A percentile compares a stretch with the other conserved stretches of the same genome.
These are phyloP conservation scores for Cicer judaicum DNA, from an alignment of 306 rosid genomes.

Conservation along the genomic window DNA sequence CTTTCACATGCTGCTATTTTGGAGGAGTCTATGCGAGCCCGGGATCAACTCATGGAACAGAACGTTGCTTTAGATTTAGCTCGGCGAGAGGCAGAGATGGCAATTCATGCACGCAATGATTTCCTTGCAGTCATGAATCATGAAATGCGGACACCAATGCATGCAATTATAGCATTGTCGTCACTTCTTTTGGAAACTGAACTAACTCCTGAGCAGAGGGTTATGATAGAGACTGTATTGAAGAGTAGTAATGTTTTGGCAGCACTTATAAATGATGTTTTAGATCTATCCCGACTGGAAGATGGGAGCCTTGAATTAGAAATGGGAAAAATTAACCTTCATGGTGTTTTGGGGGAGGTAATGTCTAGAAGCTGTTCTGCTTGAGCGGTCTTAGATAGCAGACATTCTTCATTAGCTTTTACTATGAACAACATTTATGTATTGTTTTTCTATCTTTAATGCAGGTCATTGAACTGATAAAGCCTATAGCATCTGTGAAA, in stretches of 20 bases:
- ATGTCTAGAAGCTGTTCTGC: slow-evolving; percentile 18
- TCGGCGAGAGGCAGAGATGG: slow-evolving; percentile 86
- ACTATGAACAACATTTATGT: slow-evolving; percentile 6
- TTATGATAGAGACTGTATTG: slow-evolving; percentile 79
- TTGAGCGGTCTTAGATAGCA: slow-evolving; percentile 32
- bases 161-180: slow-evolving; percentile 82
- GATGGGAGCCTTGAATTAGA: slow-evolving; percentile 93
- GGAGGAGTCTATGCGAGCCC: slow-evolving; percentile 93
- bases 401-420: slow-evolving; percentile 28
- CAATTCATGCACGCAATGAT: slow-evolving; percentile 89
- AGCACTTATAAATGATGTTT: slow-evolving; percentile 80
- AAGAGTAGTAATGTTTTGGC: slow-evolving; percentile 86
- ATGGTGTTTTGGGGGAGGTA: slow-evolving; percentile 78
- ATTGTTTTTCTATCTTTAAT: slow-evolving; percentile 35
- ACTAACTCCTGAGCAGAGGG: slow-evolving; percentile 81
- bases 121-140: slow-evolving; percentile 94
- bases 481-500: slow-evolving; percentile 85
- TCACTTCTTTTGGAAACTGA: slow-evolving; percentile 91
- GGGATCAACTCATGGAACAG: slow-evolving; percentile 89
- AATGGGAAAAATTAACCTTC: slow-evolving; percentile 73
- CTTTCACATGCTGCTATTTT: slow-evolving; percentile 96
- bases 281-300: slow-evolving; percentile 93
- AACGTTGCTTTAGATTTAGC: slow-evolving; percentile 84
- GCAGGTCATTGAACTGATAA: slow-evolving; percentile 71
- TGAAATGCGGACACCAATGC: slow-evolving; percentile 99